phyloP scores from a whole-genome alignment of 169 alveolate genomes.

The Amoebophrya sp. region DNA sequence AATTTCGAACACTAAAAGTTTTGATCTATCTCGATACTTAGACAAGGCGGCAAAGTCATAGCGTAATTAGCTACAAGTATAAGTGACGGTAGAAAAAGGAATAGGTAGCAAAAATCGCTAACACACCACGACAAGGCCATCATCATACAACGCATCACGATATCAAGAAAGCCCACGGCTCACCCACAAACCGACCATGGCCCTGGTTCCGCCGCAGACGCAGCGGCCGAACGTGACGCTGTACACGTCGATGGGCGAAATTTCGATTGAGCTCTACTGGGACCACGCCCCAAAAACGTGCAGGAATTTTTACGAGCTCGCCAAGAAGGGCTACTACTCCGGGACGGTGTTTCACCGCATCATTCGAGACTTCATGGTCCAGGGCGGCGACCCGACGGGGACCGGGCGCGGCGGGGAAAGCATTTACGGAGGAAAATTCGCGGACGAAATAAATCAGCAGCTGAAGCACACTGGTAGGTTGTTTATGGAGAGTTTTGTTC shows the following conservation, averaged over 20 bases:
- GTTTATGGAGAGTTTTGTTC: too few species aligned
- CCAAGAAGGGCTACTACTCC: conserved; percentile 74
- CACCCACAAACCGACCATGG: too few species aligned
- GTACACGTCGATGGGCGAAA: conserved; percentile 92
- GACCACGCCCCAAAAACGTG: conserved; percentile 79
- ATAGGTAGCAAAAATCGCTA: too few species aligned
- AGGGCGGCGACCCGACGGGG: conserved; percentile 83
- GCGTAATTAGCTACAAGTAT: too few species aligned
- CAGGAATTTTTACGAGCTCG: conserved; percentile 70
- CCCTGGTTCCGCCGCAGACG: too few species aligned
- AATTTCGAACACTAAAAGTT: too few species aligned
- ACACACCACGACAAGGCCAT: too few species aligned
- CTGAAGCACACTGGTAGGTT: conserved; percentile 60
- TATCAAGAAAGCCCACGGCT: too few species aligned
- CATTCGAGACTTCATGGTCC: conserved; percentile 63
- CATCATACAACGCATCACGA: too few species aligned
- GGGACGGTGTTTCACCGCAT: conserved; percentile 70
- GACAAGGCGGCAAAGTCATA: too few species aligned
- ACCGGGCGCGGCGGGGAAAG: conserved; percentile 79
- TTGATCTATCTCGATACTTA: too few species aligned
- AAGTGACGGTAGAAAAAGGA: too few species aligned
- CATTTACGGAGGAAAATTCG: conserved; percentile 73
- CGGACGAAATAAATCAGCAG: conserved; percentile 41
- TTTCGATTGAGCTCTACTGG: conserved; percentile 79
- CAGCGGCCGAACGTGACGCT: conserved; percentile 62